phyloP scores from a whole-genome alignment of 257 asterid species.

The Agastache rugosa region DNA sequence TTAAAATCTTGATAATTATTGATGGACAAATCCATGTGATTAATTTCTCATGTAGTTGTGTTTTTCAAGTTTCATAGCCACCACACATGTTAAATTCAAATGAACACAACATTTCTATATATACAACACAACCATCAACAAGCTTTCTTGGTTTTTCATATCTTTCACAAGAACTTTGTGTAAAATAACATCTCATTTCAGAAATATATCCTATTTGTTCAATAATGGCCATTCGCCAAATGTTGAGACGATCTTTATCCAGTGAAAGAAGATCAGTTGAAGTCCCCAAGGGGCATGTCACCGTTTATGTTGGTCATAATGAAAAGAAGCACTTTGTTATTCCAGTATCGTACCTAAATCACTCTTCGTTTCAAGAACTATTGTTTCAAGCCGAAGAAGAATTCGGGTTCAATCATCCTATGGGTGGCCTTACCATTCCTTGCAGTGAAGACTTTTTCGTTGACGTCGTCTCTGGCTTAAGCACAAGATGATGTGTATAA shows the following conservation, averaged over 20 bases:
- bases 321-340: slow-evolving; percentile 14
- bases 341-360: too few relatives aligned
- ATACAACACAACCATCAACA: neutral
- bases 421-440: too few relatives aligned
- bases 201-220: neutral
- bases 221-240: slow-evolving; percentile 25
- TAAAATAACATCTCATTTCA: too few relatives aligned
- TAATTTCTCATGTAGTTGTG: slow-evolving; percentile 3
- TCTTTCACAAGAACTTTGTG: too few relatives aligned
- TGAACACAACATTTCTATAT: too few relatives aligned
- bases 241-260: slow-evolving; percentile 27
- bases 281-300: slow-evolving; percentile 6
- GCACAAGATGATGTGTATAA: neutral
- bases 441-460: too few relatives aligned
- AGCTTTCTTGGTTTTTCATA: neutral
- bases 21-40: slow-evolving; percentile 39
- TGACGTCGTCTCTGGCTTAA: neutral
- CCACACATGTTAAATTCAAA: neutral
- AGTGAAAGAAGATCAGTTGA: slow-evolving; percentile 2
- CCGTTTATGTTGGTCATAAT: slow-evolving; percentile 1
- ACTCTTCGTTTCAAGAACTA: too few relatives aligned
- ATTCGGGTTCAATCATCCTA: too few relatives aligned
- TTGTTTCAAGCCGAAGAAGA: too few relatives aligned
- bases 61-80: slow-evolving; percentile 20
- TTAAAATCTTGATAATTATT: neutral